These are phyloP conservation scores for Talaromyces sp. DNA, from an alignment of 2,329 filamentous ascomycete species.

Conservation along the genomic window DNA sequence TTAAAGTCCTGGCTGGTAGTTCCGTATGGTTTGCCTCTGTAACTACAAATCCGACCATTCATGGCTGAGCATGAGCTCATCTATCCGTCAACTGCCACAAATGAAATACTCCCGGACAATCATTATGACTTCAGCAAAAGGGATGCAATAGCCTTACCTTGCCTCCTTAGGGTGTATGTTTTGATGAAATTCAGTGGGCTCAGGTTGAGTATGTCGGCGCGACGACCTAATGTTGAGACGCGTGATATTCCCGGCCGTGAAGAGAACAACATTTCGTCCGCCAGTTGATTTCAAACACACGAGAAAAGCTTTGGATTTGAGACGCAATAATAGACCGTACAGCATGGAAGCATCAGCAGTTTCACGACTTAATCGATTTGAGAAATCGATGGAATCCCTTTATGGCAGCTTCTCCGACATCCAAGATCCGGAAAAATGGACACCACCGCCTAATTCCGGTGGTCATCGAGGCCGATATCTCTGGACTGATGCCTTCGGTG, in stretches of 20 bases:
- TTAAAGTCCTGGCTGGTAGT: background rate
- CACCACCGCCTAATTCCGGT: slow-evolving; percentile 47
- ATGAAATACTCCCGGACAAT: background rate
- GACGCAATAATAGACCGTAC: background rate
- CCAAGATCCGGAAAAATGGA: slow-evolving; percentile 38
- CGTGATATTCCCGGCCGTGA: slow-evolving; percentile 1
- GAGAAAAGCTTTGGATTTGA: background rate
- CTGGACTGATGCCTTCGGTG: slow-evolving; percentile 58
- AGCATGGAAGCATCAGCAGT: slow-evolving; percentile 15
- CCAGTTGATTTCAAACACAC: background rate
- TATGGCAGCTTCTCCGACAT: slow-evolving; percentile 36
- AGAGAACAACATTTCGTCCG: background rate
- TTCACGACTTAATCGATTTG: slow-evolving; percentile 28
- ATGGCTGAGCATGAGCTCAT: slow-evolving; percentile 13
- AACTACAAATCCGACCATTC: slow-evolving; percentile 3
- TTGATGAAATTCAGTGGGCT: background rate
- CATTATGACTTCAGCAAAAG: slow-evolving; percentile 13
- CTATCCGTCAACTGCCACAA: slow-evolving; percentile 10
- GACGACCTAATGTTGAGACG: background rate
- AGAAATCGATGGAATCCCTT: slow-evolving; percentile 36
- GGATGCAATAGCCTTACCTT: background rate
- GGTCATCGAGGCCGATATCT: slow-evolving; percentile 56
- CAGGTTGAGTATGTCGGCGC: slow-evolving; percentile 18
- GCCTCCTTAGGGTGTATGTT: background rate
- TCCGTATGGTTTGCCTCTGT: slow-evolving; percentile 8